Percentiles rank a stretch among this genome's conserved stretches.
These are phyloP conservation scores for Phytophthora pistaciae DNA, from an alignment of 352 stramenopile species.

Conservation along the genomic window DNA sequence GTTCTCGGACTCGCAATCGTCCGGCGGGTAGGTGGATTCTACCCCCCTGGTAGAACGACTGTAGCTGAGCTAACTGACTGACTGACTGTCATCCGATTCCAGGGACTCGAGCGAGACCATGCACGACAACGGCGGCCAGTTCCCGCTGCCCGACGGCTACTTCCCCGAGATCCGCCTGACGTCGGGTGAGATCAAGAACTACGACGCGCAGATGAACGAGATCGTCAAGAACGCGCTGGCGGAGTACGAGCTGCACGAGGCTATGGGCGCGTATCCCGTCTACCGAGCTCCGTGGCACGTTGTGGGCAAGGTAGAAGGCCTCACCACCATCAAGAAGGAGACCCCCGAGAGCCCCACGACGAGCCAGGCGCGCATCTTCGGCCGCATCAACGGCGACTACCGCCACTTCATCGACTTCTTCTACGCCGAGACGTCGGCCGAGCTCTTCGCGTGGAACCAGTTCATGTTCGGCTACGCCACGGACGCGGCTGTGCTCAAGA, in stretches of 20 bases:
- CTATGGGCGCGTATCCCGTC: constrained; percentile 36
- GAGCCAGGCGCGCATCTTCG: constrained; percentile 65
- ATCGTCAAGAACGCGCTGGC: constrained; percentile 49
- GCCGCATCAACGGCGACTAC: constrained; percentile 68
- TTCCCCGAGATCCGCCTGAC: constrained; percentile 51
- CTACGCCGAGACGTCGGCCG: constrained; percentile 68
- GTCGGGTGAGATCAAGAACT: constrained; percentile 32
- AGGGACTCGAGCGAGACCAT: constrained; percentile 20
- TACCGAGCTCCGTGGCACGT: constrained; percentile 46
- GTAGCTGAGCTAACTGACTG: neutral
- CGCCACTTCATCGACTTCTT: constrained; percentile 78
- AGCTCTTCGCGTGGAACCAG: constrained; percentile 80
- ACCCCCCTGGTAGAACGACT: no score
- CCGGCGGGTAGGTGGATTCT: constrained; percentile 21
- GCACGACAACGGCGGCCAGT: constrained; percentile 40
- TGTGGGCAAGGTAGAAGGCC: constrained; percentile 41
- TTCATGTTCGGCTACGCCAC: constrained; percentile 73
- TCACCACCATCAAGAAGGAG: constrained; percentile 54
- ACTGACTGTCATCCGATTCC: constrained; percentile 3
- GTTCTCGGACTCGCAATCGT: constrained; percentile 30
- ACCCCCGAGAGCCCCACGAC: constrained; percentile 20
- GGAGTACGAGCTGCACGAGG: constrained; percentile 53
- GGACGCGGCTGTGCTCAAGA: constrained; percentile 77
- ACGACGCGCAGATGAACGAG: constrained; percentile 47
- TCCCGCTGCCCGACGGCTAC: constrained; percentile 52